A percentile compares a stretch with the other conserved stretches of the same genome.
Conservation (phyloP, 1,139 yeast genomes). For the Yamadazyma membranifaciens region DNA sequence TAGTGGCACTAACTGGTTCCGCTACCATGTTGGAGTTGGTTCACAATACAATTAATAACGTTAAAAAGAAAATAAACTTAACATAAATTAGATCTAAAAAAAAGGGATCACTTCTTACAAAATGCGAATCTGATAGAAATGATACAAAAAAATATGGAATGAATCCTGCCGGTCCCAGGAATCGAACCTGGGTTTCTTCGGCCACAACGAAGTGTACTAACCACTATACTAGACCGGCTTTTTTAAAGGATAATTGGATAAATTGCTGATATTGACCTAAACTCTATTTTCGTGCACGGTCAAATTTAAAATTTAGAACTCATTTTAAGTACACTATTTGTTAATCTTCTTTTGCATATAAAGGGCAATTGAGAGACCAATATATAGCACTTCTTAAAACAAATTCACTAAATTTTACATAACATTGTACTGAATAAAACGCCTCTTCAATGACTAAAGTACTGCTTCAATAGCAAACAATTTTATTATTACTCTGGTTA, state of each 20-base stretch:
- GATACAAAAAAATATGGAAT: constrained; percentile 4
- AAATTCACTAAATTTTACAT: too few relatives aligned
- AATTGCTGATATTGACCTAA: too few relatives aligned
- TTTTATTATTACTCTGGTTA: too few relatives aligned
- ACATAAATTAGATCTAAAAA: neutral
- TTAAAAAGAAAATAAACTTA: neutral
- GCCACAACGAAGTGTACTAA: constrained; percentile 57
- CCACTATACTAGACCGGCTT: constrained; percentile 50
- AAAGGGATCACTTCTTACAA: neutral
- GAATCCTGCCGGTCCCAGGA: constrained; percentile 52
- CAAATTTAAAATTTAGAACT: too few relatives aligned
- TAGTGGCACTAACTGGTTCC: constrained; percentile 45
- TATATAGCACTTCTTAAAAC: too few relatives aligned
- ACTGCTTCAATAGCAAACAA: too few relatives aligned
- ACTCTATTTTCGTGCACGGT: too few relatives aligned
- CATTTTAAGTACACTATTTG: too few relatives aligned
- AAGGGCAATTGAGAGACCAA: too few relatives aligned
- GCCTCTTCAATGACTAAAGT: too few relatives aligned
- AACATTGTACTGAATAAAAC: too few relatives aligned
- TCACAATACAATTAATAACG: neutral
- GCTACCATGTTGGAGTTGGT: constrained; percentile 35
- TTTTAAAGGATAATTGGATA: neutral
- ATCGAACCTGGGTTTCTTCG: constrained; percentile 57
- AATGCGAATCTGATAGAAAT: neutral
- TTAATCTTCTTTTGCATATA: too few relatives aligned